Evolutionary conservation across 73 alveolate genomes (phyloP).

Genomic region (Paraurostyla sp.): DNA sequence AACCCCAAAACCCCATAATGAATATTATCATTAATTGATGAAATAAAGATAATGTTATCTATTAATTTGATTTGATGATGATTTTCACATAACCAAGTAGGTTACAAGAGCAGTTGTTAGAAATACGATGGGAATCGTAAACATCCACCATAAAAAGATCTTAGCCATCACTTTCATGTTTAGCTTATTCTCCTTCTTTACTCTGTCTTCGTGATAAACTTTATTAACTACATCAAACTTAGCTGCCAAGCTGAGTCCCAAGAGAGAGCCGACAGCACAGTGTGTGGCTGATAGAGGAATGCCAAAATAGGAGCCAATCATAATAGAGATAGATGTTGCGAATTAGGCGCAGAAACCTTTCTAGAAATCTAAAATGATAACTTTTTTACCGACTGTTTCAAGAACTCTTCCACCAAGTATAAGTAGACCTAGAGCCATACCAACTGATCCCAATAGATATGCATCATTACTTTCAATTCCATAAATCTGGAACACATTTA

Average conservation of each 20-base stretch:
- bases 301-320: slow-evolving; percentile 23
- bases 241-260: slow-evolving; percentile 17
- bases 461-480: not conserved
- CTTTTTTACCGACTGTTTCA: slow-evolving; percentile 24
- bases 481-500: not conserved
- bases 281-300: slow-evolving; percentile 57
- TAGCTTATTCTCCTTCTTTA: too few relatives aligned
- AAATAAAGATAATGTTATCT: too few relatives aligned
- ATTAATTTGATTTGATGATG: too few relatives aligned
- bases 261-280: slow-evolving; percentile 52
- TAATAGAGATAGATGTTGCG: slow-evolving; percentile 34
- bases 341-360: slow-evolving; percentile 48
- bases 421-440: not conserved
- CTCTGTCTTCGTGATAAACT: too few relatives aligned
- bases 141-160: too few relatives aligned
- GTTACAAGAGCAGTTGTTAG: too few relatives aligned
- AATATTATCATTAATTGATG: too few relatives aligned
- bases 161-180: too few relatives aligned
- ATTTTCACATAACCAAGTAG: too few relatives aligned
- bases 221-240: not conserved
- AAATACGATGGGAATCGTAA: too few relatives aligned
- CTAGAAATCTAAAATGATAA: not conserved
- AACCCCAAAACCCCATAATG: too few relatives aligned
- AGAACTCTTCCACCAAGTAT: not conserved
- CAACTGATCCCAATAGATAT: slow-evolving; percentile 14